A percentile compares a stretch with the other conserved stretches of the same genome.
These are phyloP conservation scores for Chaetomiaceae sp. DNA, from an alignment of 2,329 filamentous ascomycete genomes.

Conservation along the genomic window DNA sequence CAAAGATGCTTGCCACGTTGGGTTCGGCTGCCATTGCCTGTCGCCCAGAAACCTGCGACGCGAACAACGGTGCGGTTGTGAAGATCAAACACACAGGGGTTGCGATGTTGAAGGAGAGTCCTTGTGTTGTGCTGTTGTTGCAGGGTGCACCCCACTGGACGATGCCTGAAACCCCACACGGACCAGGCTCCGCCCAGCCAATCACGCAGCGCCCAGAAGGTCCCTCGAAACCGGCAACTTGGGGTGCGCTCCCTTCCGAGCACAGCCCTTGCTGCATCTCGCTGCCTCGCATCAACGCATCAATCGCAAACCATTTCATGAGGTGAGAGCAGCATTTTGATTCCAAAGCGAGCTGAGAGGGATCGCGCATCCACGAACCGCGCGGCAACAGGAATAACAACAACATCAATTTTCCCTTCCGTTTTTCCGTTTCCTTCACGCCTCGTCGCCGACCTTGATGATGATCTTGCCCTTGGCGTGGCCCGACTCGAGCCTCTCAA, in stretches of 20 bases:
- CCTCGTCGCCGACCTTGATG: slow-evolving; percentile 31
- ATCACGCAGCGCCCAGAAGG: slow-evolving; percentile 5
- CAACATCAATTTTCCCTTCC: too few species aligned
- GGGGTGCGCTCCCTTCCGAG: neutral
- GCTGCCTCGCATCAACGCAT: neutral
- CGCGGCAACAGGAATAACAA: neutral
- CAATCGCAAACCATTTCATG: too few species aligned
- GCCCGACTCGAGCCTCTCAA: slow-evolving; percentile 33
- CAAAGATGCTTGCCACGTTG: neutral
- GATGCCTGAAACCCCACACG: slow-evolving; percentile 12
- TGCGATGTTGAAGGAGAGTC: slow-evolving; percentile 3
- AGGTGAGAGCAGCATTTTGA: too few species aligned
- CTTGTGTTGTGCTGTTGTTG: slow-evolving; percentile 6
- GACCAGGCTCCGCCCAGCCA: slow-evolving; percentile 10
- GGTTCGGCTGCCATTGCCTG: neutral
- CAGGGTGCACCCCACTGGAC: too few species aligned
- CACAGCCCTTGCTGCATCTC: neutral
- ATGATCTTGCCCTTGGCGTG: slow-evolving; percentile 37
- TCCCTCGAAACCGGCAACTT: slow-evolving; percentile 18
- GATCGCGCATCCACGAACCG: neutral
- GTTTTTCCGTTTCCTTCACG: slow-evolving; percentile 8
- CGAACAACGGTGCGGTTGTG: slow-evolving; percentile 3
- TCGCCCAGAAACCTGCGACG: slow-evolving; percentile 15
- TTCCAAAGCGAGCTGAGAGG: too few species aligned
- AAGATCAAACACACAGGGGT: slow-evolving; percentile 22